A percentile compares a stretch with the other conserved stretches of the same genome.
These are phyloP conservation scores for Stagonosporopsis tanaceti DNA, from an alignment of 2,329 filamentous ascomycete species.

Conservation along the genomic window DNA sequence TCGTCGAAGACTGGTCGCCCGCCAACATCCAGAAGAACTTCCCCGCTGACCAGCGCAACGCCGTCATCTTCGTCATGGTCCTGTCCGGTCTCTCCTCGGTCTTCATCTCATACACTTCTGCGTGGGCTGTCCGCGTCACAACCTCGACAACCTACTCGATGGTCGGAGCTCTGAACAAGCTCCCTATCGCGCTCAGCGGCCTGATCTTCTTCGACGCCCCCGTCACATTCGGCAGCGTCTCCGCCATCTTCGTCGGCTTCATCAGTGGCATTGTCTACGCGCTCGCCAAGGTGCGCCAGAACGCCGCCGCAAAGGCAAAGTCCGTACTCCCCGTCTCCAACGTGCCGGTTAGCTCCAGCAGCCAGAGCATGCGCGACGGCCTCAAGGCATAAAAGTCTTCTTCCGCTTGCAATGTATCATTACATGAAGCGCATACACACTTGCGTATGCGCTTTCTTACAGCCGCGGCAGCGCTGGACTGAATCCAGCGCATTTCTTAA, in stretches of 20 bases:
- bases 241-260: conserved; percentile 90
- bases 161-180: conserved; percentile 97
- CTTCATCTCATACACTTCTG: conserved; percentile 99
- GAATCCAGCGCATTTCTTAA: conserved; percentile 24
- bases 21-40: conserved; percentile 88
- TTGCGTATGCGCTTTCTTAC: conserved; percentile 21
- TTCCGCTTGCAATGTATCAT: conserved; percentile 10
- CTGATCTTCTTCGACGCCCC: conserved; percentile 95
- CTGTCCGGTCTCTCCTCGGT: conserved; percentile 92
- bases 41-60: conserved; percentile 79
- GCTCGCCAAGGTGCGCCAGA: conserved; percentile 84
- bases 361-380: conserved; percentile 87
- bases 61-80: conserved; percentile 85
- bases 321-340: conserved; percentile 72
- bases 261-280: conserved; percentile 91
- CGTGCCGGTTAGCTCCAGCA: conserved; percentile 84
- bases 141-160: conserved; percentile 98
- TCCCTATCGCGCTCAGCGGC: conserved; percentile 91
- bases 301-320: conserved; percentile 70
- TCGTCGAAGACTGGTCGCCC: conserved; percentile 91
- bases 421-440: conserved; percentile 21
- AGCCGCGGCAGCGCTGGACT: conserved; percentile 26
- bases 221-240: conserved; percentile 89
- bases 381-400: conserved; percentile 63
- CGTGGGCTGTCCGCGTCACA: conserved; percentile 97